Conservation (phyloP, 139 green algal species). For the Picochlorum sp. region DNA sequence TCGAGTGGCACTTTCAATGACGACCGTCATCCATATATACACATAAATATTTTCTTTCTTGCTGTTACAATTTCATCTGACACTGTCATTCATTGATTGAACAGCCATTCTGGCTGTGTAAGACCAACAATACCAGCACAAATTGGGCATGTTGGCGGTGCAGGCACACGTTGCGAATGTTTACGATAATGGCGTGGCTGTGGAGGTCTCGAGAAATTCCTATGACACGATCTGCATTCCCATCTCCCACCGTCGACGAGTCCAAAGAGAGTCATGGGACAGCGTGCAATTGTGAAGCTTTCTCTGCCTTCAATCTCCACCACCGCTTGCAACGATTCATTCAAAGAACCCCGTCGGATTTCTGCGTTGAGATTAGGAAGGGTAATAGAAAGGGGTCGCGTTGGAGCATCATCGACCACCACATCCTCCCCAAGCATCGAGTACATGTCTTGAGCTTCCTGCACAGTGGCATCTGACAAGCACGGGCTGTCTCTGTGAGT, state of each 20-base stretch:
- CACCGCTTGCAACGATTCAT: not conserved
- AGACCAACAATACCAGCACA: constrained; percentile 5
- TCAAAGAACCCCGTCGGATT: not conserved
- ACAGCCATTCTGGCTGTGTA: not conserved
- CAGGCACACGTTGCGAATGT: too few relatives aligned
- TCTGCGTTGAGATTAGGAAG: not conserved
- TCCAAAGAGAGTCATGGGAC: constrained; percentile 16
- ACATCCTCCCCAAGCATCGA: not conserved
- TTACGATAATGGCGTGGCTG: too few relatives aligned
- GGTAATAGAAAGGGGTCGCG: not conserved
- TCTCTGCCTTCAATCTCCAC: not conserved
- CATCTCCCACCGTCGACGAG: constrained; percentile 5
- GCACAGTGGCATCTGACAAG: constrained; percentile 6
- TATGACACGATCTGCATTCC: constrained; percentile 12
- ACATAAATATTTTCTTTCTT: constrained; percentile 8
- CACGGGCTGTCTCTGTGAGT: constrained; percentile 3
- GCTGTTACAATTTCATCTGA: constrained; percentile 7
- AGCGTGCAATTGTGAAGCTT: constrained; percentile 8
- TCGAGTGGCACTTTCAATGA: not conserved
- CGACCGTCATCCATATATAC: constrained; percentile 1
- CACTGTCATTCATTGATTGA: not conserved
- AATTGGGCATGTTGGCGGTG: not conserved
- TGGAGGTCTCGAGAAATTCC: not conserved
- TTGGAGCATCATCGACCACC: not conserved
- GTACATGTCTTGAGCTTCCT: constrained; percentile 6